Evolutionary conservation across 257 asterid genomes (phyloP).

Genomic region (Rubia yunnanensis): DNA sequence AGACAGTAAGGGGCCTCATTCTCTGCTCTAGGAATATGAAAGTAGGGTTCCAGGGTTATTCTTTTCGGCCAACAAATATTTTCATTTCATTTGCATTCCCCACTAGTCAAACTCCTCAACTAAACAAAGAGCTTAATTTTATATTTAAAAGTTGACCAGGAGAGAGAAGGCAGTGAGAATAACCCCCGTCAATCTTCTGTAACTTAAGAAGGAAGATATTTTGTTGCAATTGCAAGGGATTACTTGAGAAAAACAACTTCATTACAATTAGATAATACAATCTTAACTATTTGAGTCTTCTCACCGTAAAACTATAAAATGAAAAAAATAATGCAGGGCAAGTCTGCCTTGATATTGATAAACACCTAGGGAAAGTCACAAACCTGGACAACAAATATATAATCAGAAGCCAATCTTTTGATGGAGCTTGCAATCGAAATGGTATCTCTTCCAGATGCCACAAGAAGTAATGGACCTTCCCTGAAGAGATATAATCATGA

Average conservation of each 20-base stretch:
- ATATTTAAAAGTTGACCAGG: background rate
- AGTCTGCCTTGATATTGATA: background rate
- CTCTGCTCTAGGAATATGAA: background rate
- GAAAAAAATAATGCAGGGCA: background rate
- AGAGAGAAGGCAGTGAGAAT: background rate
- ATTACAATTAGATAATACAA: background rate
- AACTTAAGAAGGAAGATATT: background rate
- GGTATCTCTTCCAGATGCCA: conserved; percentile 98
- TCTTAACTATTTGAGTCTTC: background rate
- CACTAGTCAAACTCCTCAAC: background rate
- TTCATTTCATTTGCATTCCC: background rate
- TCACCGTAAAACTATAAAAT: background rate
- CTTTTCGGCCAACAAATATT: background rate
- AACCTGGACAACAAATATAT: conserved; percentile 94
- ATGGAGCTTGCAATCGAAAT: conserved; percentile 87
- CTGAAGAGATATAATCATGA: conserved; percentile 30
- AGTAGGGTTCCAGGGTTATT: background rate
- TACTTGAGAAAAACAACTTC: background rate
- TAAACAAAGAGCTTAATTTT: background rate
- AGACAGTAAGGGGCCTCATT: background rate
- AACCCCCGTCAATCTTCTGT: background rate
- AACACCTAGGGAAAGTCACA: conserved; percentile 16
- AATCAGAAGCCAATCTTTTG: conserved; percentile 78
- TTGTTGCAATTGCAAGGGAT: too few species aligned
- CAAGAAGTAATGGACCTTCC: conserved; percentile 97